A percentile compares a stretch with the other conserved stretches of the same genome.
phyloP scores from a whole-genome alignment of 129 eudicot genomes.

The Pulicaria dysenterica region DNA sequence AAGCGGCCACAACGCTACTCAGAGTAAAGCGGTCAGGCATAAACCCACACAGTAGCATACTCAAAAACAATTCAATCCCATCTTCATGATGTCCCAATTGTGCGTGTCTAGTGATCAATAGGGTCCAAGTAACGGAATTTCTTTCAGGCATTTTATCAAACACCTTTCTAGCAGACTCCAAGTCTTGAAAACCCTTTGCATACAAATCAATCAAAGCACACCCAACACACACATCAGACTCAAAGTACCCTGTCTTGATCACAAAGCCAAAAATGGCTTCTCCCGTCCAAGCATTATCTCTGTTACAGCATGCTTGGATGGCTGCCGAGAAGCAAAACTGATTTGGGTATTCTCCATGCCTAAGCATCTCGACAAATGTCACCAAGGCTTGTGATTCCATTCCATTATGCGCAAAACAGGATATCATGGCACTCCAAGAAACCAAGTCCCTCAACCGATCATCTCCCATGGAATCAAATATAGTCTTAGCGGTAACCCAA shows the following conservation, averaged over 20 bases:
- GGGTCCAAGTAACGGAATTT: constrained; percentile 67
- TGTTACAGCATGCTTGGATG: constrained; percentile 54
- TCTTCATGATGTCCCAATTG: constrained; percentile 51
- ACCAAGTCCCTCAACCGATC: constrained; percentile 51
- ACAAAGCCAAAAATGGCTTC: constrained; percentile 49
- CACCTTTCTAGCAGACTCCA: constrained; percentile 59
- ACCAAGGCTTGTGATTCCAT: constrained; percentile 48
- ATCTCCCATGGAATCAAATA: constrained; percentile 56
- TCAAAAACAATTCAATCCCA: constrained; percentile 44
- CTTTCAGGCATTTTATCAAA: constrained; percentile 58
- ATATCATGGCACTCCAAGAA: constrained; percentile 65
- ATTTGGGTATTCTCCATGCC: constrained; percentile 56
- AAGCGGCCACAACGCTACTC: constrained; percentile 57
- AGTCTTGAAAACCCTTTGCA: constrained; percentile 54
- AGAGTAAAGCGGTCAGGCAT: constrained; percentile 62
- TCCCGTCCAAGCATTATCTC: constrained; percentile 44
- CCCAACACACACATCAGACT: constrained; percentile 70
- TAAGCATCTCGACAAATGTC: constrained; percentile 62
- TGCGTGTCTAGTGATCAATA: constrained; percentile 62
- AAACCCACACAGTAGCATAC: constrained; percentile 48
- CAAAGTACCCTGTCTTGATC: constrained; percentile 58
- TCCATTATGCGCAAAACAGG: constrained; percentile 51
- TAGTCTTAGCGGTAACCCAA: constrained; percentile 54
- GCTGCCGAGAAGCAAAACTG: constrained; percentile 61
- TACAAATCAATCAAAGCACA: constrained; percentile 70